Evolutionary conservation across 176 grass and related monocot genomes (phyloP), one percentile per base, ranked within the genome.

Genomic region (Dactylis glomerata): DNA sequence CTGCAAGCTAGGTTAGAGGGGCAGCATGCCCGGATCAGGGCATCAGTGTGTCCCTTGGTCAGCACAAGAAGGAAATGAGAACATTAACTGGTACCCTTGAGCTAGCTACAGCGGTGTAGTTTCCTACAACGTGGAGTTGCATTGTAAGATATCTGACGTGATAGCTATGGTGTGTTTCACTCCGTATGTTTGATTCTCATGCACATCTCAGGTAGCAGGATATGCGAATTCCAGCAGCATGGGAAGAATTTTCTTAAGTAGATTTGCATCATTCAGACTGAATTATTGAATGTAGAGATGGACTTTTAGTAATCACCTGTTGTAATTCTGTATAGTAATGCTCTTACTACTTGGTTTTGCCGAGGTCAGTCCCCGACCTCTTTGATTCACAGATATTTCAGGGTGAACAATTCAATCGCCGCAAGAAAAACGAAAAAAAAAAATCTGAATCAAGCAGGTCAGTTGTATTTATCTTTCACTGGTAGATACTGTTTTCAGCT

Each of bases 1-100:
- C 88, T 99, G 59, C 89, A 99, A 87, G 97, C 97, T 76, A 96
- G 97, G 79, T 59, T 99, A 66, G 92, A 99, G 75, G 97, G 93
- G 51, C 93, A 89, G 34, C 86, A 99, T 10, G 91, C 89, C 52
- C 88, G 96, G 78, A 87, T 91, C 52, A 95, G 70, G 68, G 70
- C 78, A 45, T 96, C 86, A 1, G 86, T 83, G 38, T 81, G 36
- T 46, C 68, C 88, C 45, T 50, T 82, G 49, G 79, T 49, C 19
- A 86, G 85, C 68, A 91, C 85, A 70, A 87, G 80, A 37, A 83
- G 81, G 69, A 81, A 62, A 84, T 91, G 76, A 83, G 58, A 81
- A 54, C 36, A 1, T 46, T 30, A 4, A 24, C 36, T 69, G 23
- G 26, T 17, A 1, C 45, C n/a, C 31, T 51, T 24, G 67, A 66